A percentile compares a stretch with the other conserved stretches of the same genome.
Evolutionary conservation across 2,329 filamentous ascomycete species (phyloP).

Genomic region (Alternaria ventricosa): DNA sequence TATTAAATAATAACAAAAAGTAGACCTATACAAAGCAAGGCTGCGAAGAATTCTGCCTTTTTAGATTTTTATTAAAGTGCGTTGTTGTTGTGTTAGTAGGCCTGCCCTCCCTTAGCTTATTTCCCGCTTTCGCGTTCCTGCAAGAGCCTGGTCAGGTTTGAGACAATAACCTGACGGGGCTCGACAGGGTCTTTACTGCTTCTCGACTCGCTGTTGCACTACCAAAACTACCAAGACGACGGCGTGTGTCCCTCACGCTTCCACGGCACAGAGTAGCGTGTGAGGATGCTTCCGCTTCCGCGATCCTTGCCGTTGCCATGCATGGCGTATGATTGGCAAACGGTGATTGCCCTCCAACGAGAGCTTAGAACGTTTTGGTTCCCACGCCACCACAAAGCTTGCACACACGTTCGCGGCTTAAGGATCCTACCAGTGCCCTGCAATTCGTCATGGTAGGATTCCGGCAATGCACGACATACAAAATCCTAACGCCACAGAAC

Average conservation of each 20-base stretch:
- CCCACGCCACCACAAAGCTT: background rate
- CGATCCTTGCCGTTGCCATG: background rate
- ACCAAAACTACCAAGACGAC: background rate
- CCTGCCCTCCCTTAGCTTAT: no score
- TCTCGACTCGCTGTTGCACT: conserved; percentile 2
- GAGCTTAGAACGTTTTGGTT: background rate
- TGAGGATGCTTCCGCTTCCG: conserved; percentile 8
- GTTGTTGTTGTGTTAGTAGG: no score
- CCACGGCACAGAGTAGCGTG: background rate
- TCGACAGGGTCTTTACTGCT: background rate
- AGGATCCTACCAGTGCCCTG: background rate
- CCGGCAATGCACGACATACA: background rate
- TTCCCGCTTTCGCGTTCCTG: no score
- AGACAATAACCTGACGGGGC: background rate
- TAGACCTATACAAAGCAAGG: no score
- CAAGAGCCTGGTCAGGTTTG: conserved; percentile 8
- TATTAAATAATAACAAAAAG: no score
- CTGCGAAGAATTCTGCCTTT: no score
- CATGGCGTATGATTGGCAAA: conserved; percentile 3
- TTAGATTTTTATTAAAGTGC: no score
- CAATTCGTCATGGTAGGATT: background rate
- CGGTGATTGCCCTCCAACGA: background rate
- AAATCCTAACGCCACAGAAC: background rate
- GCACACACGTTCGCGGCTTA: background rate
- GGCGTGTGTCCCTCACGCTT: conserved; percentile 1